These are phyloP conservation scores for Phytophthora meadii DNA, from an alignment of 352 stramenopile genomes.

Conservation along the genomic window DNA sequence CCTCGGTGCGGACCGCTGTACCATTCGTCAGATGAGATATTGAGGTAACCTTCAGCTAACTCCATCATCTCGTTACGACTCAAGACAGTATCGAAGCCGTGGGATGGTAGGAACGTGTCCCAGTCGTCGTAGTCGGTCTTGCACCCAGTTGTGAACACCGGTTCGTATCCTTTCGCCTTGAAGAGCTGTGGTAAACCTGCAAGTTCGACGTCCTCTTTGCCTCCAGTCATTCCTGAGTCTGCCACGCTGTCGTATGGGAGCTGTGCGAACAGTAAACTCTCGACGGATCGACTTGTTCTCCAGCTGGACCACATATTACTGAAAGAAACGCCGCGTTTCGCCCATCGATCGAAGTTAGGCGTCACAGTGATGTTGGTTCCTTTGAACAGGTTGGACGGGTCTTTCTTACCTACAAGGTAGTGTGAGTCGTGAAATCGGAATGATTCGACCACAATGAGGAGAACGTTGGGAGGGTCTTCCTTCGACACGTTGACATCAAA, in stretches of 20 bases:
- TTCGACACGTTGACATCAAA: constrained; percentile 52
- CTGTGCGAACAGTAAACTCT: constrained; percentile 63
- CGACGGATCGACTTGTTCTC: constrained; percentile 61
- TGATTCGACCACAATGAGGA: constrained; percentile 62
- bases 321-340: constrained; percentile 54
- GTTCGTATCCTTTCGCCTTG: constrained; percentile 56
- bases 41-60: constrained; percentile 40
- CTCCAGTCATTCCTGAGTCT: constrained; percentile 44
- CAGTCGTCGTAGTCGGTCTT: constrained; percentile 58
- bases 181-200: constrained; percentile 60
- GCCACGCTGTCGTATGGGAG: constrained; percentile 50
- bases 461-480: constrained; percentile 51
- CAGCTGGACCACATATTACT: constrained; percentile 71
- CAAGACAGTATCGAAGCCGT: constrained; percentile 61
- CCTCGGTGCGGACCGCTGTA: constrained; percentile 20
- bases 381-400: constrained; percentile 46
- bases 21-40: constrained; percentile 47
- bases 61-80: constrained; percentile 48
- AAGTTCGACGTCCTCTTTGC: constrained; percentile 36
- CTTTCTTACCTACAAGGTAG: constrained; percentile 52
- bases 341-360: constrained; percentile 58
- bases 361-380: constrained; percentile 44
- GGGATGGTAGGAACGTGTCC: constrained; percentile 49
- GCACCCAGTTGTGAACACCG: constrained; percentile 54
- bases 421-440: constrained; percentile 63